Evolutionary conservation across 371 early-diverging fungal genomes (phyloP).

Genomic region (Dentiscutata heterogama): DNA sequence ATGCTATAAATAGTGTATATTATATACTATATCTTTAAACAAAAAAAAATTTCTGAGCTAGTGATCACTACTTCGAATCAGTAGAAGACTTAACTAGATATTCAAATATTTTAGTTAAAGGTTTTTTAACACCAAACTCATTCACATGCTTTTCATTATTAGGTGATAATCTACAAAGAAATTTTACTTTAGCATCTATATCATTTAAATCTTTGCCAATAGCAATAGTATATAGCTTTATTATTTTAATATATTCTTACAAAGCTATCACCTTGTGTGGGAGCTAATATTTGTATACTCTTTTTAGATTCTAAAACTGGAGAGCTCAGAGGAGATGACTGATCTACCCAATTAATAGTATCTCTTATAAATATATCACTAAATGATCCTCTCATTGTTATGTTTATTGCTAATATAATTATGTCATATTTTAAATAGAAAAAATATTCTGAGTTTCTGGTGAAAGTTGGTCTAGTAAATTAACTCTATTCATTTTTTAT

Average conservation of each 20-base stretch:
- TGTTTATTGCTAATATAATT: not conserved
- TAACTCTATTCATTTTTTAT: too few species aligned
- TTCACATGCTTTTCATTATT: not conserved
- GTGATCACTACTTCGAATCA: not conserved
- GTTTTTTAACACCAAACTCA: not conserved
- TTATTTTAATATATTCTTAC: slow-evolving; percentile 19
- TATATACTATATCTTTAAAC: slow-evolving; percentile 24
- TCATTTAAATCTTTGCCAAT: not conserved
- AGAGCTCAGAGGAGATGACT: not conserved
- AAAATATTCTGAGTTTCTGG: not conserved
- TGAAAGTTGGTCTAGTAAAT: too few species aligned
- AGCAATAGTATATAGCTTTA: slow-evolving; percentile 26
- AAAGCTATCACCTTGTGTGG: not conserved
- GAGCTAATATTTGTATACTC: not conserved
- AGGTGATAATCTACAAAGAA: slow-evolving; percentile 28
- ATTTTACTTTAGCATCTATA: slow-evolving; percentile 14
- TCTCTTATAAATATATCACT: not conserved
- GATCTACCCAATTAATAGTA: slow-evolving; percentile 39
- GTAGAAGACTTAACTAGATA: not conserved
- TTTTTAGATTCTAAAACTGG: slow-evolving; percentile 27
- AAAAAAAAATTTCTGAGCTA: not conserved
- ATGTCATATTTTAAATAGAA: not conserved
- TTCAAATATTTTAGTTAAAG: not conserved
- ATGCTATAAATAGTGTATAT: slow-evolving; percentile 7
- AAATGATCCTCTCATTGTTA: slow-evolving; percentile 31